Evolutionary conservation across 2,329 filamentous ascomycete genomes (phyloP), one percentile per base, ranked within the genome.

Genomic region (Colletotrichum abscissum): DNA sequence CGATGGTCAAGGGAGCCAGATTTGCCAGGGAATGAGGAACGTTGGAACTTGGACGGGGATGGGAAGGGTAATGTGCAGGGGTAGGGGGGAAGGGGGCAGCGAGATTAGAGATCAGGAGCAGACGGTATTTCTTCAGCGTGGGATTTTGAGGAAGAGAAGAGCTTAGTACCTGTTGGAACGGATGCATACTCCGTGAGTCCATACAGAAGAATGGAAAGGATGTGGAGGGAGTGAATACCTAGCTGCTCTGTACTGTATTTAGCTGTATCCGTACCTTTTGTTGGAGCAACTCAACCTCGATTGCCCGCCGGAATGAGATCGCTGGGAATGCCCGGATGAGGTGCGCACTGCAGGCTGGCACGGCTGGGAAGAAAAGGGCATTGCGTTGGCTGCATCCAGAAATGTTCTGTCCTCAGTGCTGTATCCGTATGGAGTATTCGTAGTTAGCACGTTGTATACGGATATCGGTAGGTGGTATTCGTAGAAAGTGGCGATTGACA

Each of bases 301-400:
- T 65, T 16, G 42, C 60, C 67, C 54, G 60, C 67, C 42, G 67
- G 64, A 69, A 65, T 42, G 67, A 69, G 67, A 69, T 65, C 38
- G 49, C 28, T 55, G 30, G 49, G 28, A 33, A 9, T 26, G 16
- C 7, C 46, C n/a, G 62, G 24, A 24, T 38, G 38, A 42, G 14
- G 6, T 42, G 46, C 11, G 14, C 14, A 63, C 22, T 63, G 46
- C 28, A 63, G 49, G 49, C 49, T 64, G 62, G 19, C 14, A 63
- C 30, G 26, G 38, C 38, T 42, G 46, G 46, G 30, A 24, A n/a
- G 63, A 22, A 57, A 16, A 55, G 11, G 54, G 26, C 24, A 56
- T 19, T 57, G 46, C 33, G 9, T 65, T 56, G 52, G 52, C 63
- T 57, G 52, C 63, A 65, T 56, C 22, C 30, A 46, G 52, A 49